Evolutionary conservation across 1,284 basidiomycete species (phyloP).

Genomic region (Chalciporus sp.): DNA sequence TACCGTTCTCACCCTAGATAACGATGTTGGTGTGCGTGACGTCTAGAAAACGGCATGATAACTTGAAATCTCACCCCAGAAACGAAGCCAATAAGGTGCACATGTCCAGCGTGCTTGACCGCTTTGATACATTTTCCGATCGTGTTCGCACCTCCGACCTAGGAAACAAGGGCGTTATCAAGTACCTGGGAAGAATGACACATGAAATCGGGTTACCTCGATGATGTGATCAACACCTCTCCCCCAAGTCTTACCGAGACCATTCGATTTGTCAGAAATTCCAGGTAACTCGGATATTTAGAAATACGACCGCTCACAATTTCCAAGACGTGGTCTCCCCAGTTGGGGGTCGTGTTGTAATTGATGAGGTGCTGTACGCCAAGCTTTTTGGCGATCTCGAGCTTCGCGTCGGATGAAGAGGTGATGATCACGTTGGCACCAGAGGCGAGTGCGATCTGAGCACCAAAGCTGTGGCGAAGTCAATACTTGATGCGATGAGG

Average conservation of each 20-base stretch:
- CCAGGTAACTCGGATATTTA: background rate
- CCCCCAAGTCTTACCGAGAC: slow-evolving; percentile 42
- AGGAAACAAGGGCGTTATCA: background rate
- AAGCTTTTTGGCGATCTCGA: slow-evolving; percentile 46
- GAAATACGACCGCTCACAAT: slow-evolving; percentile 27
- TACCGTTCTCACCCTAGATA: slow-evolving; percentile 28
- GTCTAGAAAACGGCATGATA: slow-evolving; percentile 5
- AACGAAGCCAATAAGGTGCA: slow-evolving; percentile 54
- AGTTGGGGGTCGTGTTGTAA: slow-evolving; percentile 56
- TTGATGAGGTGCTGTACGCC: slow-evolving; percentile 59
- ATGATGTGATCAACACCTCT: slow-evolving; percentile 60
- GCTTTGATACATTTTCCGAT: slow-evolving; percentile 47
- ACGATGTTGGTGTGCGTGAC: background rate
- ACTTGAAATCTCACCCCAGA: slow-evolving; percentile 35
- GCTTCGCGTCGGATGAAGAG: slow-evolving; percentile 63
- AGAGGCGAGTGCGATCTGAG: slow-evolving; percentile 57
- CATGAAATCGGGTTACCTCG: slow-evolving; percentile 41
- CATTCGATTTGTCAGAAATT: background rate
- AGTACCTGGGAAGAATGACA: background rate
- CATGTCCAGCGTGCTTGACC: slow-evolving; percentile 44
- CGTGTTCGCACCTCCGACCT: slow-evolving; percentile 56
- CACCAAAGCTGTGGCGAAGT: slow-evolving; percentile 40
- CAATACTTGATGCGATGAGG: background rate
- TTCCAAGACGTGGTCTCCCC: slow-evolving; percentile 54
- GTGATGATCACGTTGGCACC: slow-evolving; percentile 63